These are phyloP conservation scores for Coemansia nantahalensis DNA, from an alignment of 192 early-diverging fungal genomes.

Conservation along the genomic window DNA sequence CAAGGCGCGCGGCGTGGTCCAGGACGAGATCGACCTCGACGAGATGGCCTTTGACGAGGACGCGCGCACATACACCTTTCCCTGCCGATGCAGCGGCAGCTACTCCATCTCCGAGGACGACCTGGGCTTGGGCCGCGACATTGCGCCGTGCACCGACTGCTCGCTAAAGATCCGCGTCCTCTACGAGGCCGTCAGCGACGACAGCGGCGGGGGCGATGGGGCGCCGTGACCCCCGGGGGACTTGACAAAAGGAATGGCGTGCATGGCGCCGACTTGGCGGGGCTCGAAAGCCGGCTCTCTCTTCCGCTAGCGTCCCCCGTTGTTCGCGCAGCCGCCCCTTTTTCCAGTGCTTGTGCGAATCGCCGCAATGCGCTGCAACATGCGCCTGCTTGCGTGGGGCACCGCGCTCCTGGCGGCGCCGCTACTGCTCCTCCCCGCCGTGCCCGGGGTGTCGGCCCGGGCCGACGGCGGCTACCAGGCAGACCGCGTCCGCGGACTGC, in stretches of 20 bases:
- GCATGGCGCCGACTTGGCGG: no score
- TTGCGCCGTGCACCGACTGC: conserved; percentile 64
- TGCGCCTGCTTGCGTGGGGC: no score
- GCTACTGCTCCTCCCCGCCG: no score
- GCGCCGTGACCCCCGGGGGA: no score
- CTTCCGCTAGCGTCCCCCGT: no score
- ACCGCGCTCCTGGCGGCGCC: no score
- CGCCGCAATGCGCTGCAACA: no score
- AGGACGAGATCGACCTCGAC: conserved; percentile 76
- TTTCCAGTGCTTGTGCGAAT: no score
- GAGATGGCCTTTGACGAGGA: conserved; percentile 74
- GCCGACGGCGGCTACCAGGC: conserved; percentile 6
- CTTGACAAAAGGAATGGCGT: no score
- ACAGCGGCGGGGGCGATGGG: neutral
- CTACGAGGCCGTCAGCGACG: conserved; percentile 59
- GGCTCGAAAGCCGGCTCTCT: no score
- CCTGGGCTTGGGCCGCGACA: conserved; percentile 61
- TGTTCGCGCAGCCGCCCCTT: no score
- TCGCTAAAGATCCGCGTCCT: conserved; percentile 66
- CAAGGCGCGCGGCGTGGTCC: conserved; percentile 54
- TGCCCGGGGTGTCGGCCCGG: no score
- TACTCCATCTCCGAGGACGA: conserved; percentile 64
- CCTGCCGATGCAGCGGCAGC: conserved; percentile 66
- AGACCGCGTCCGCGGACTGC: conserved; percentile 40
- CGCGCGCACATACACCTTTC: conserved; percentile 40